phyloP scores from a whole-genome alignment of 805 yeast species.

The Saccharomyces mikatae region DNA sequence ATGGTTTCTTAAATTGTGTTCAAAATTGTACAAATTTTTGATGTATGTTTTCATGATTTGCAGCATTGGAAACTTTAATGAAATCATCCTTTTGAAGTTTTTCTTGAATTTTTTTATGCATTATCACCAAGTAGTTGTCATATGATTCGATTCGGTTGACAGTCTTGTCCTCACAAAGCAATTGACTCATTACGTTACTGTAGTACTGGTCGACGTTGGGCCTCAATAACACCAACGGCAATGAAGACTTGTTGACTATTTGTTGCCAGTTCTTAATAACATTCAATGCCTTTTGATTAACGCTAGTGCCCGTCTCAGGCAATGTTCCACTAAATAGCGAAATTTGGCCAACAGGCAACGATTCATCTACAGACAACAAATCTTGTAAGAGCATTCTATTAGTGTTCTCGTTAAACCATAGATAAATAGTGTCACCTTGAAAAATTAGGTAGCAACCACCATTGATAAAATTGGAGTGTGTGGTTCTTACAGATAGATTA shows the following conservation, averaged over 20 bases:
- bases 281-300: slow-evolving; percentile 60
- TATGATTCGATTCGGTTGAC: slow-evolving; percentile 48
- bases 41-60: slow-evolving; percentile 23
- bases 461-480: slow-evolving; percentile 35
- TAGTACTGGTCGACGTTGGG: slow-evolving; percentile 28
- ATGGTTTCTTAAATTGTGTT: neutral
- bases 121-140: slow-evolving; percentile 54
- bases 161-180: slow-evolving; percentile 67
- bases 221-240: slow-evolving; percentile 26
- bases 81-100: slow-evolving; percentile 41
- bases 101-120: slow-evolving; percentile 57
- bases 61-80: slow-evolving; percentile 17
- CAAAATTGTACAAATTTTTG: slow-evolving; percentile 31
- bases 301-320: slow-evolving; percentile 62
- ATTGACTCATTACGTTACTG: slow-evolving; percentile 36
- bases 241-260: slow-evolving; percentile 11
- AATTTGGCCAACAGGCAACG: slow-evolving; percentile 17
- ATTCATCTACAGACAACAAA: slow-evolving; percentile 53
- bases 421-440: slow-evolving; percentile 50
- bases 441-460: slow-evolving; percentile 77
- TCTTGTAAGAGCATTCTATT: slow-evolving; percentile 63
- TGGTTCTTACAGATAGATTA: slow-evolving; percentile 34
- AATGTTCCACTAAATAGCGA: slow-evolving; percentile 38
- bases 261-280: slow-evolving; percentile 44
- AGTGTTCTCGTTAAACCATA: slow-evolving; percentile 66